These are phyloP conservation scores for Eutypa lata DNA, from an alignment of 2,329 filamentous ascomycete genomes.

Conservation along the genomic window DNA sequence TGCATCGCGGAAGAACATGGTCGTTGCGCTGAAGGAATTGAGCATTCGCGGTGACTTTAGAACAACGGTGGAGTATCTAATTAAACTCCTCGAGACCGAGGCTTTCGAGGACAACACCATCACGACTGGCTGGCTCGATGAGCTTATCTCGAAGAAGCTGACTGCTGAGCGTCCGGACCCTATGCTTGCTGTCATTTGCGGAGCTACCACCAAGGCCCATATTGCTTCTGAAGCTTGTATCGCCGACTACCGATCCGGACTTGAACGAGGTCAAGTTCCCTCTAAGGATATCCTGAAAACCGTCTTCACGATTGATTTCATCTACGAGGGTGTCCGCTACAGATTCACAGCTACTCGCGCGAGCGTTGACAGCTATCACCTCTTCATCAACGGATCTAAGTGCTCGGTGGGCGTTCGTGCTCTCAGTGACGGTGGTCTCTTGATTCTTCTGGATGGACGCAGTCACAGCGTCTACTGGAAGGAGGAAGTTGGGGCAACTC, in stretches of 20 bases:
- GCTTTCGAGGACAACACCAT: slow-evolving; percentile 99
- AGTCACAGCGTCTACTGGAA: slow-evolving; percentile 99
- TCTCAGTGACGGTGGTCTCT: slow-evolving; percentile 87
- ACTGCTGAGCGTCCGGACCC: slow-evolving; percentile 94
- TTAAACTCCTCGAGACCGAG: slow-evolving; percentile 96
- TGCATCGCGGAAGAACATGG: slow-evolving; percentile 98
- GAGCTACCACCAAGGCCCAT: slow-evolving; percentile 92
- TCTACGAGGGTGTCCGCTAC: slow-evolving; percentile 94
- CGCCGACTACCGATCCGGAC: slow-evolving; percentile 77
- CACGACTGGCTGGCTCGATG: slow-evolving; percentile 96
- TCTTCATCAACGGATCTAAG: slow-evolving; percentile 99
- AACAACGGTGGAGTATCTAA: slow-evolving; percentile 97
- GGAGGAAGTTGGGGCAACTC: slow-evolving; percentile 93
- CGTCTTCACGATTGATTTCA: slow-evolving; percentile 96
- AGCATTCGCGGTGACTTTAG: slow-evolving; percentile 99
- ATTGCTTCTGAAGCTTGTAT: slow-evolving; percentile 89
- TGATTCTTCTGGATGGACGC: slow-evolving; percentile 85
- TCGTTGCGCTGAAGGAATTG: slow-evolving; percentile 94
- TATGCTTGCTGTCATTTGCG: slow-evolving; percentile 90
- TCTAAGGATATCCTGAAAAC: slow-evolving; percentile 97
- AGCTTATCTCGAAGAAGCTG: slow-evolving; percentile 96
- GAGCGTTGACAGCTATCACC: slow-evolving; percentile 88
- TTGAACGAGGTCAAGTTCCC: slow-evolving; percentile 96
- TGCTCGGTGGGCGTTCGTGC: slow-evolving; percentile 90
- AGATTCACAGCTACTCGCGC: slow-evolving; percentile 97